Percentiles rank a stretch among this genome's conserved stretches.
Evolutionary conservation across 2,329 filamentous ascomycete genomes (phyloP).

Genomic region (Penicillium sumatraense): DNA sequence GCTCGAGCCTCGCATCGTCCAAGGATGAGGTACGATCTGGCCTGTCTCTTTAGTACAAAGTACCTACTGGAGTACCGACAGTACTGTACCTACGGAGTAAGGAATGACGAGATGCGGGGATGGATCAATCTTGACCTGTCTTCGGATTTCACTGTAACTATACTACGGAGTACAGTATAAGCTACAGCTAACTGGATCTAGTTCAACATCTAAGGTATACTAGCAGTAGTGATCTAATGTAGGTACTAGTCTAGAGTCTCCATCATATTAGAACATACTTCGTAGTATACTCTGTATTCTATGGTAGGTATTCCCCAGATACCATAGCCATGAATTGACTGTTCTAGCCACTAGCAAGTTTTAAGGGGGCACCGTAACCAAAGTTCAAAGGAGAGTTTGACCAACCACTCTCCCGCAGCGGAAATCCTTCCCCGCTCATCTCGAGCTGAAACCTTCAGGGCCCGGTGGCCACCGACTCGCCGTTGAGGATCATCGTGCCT

Average conservation of each 20-base stretch:
- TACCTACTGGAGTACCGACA: no score
- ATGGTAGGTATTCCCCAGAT: no score
- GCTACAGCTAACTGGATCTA: no score
- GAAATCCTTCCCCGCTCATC: not conserved
- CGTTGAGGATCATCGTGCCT: constrained; percentile 20
- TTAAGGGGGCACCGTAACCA: not conserved
- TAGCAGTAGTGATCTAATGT: no score
- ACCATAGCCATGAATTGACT: not conserved
- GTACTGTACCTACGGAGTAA: no score
- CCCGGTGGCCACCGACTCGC: constrained; percentile 20
- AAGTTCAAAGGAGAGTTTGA: not conserved
- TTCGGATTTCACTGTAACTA: not conserved
- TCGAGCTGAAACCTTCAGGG: constrained; percentile 18
- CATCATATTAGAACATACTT: no score
- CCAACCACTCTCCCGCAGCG: not conserved
- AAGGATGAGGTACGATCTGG: constrained; percentile 10
- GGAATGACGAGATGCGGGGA: not conserved
- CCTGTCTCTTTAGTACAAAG: not conserved
- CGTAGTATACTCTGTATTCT: not conserved
- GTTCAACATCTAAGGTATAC: no score
- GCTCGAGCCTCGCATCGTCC: constrained; percentile 2
- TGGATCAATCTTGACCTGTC: not conserved
- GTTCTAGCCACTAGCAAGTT: not conserved
- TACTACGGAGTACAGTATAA: not conserved
- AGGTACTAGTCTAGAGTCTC: no score